phyloP scores from a whole-genome alignment of 2,329 filamentous ascomycete species.

The Colletotrichum incanum region DNA sequence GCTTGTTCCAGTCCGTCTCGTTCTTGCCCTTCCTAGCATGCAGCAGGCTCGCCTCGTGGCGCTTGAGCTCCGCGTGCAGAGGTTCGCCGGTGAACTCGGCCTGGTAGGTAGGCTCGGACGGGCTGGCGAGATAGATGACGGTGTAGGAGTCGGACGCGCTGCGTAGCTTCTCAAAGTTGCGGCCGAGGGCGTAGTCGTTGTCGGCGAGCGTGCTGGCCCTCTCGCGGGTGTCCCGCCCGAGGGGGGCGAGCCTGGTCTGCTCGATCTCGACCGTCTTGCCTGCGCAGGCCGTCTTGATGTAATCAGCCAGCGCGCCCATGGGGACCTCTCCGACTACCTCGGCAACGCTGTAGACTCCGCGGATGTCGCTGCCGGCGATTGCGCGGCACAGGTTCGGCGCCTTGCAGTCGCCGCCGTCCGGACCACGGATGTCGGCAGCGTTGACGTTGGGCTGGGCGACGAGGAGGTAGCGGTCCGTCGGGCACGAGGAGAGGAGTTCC shows the following conservation, averaged over 20 bases:
- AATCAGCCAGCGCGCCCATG: slow-evolving; percentile 57
- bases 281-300: slow-evolving; percentile 65
- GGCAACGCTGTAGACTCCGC: slow-evolving; percentile 64
- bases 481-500: slow-evolving; percentile 75
- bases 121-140: slow-evolving; percentile 81
- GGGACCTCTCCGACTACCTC: slow-evolving; percentile 71
- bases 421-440: slow-evolving; percentile 75
- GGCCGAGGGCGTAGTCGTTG: slow-evolving; percentile 68
- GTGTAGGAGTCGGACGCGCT: slow-evolving; percentile 72
- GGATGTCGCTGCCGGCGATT: slow-evolving; percentile 53
- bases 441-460: slow-evolving; percentile 84
- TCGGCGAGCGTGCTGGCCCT: slow-evolving; percentile 63
- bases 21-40: slow-evolving; percentile 57
- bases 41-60: slow-evolving; percentile 59
- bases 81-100: slow-evolving; percentile 71
- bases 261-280: slow-evolving; percentile 57
- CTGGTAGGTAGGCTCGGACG: slow-evolving; percentile 73
- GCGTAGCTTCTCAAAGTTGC: slow-evolving; percentile 59
- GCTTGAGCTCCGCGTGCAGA: slow-evolving; percentile 82
- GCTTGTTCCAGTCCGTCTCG: slow-evolving; percentile 56
- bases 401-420: slow-evolving; percentile 60
- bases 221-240: slow-evolving; percentile 53
- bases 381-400: slow-evolving; percentile 67
- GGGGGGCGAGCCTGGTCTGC: slow-evolving; percentile 58
- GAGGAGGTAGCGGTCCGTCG: slow-evolving; percentile 83